These are phyloP conservation scores for Whalleya microplaca DNA, from an alignment of 2,329 filamentous ascomycete genomes.

Conservation along the genomic window DNA sequence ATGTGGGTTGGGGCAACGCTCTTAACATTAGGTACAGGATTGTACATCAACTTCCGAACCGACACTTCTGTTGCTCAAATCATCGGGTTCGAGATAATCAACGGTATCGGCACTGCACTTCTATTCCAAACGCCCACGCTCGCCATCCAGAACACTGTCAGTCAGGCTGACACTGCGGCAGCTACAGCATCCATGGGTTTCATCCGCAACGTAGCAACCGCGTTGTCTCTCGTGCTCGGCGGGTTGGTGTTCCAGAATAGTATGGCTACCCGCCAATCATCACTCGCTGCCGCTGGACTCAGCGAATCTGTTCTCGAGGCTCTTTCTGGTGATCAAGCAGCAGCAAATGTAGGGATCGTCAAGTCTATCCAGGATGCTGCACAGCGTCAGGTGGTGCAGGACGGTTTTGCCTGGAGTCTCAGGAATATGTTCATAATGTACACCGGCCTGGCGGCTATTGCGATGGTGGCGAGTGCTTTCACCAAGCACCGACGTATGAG, in stretches of 20 bases:
- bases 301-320: constrained; percentile 34
- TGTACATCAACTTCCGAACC: constrained; percentile 37
- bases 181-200: constrained; percentile 56
- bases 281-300: constrained; percentile 28
- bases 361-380: constrained; percentile 40
- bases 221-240: constrained; percentile 54
- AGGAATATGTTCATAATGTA: constrained; percentile 54
- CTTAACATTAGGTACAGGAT: constrained; percentile 38
- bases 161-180: constrained; percentile 52
- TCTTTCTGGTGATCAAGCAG: constrained; percentile 46
- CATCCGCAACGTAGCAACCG: constrained; percentile 50
- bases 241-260: constrained; percentile 49
- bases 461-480: constrained; percentile 47
- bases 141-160: constrained; percentile 50
- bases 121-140: constrained; percentile 46
- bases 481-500: constrained; percentile 49
- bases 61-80: constrained; percentile 37
- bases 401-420: constrained; percentile 53
- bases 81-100: constrained; percentile 48
- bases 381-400: constrained; percentile 45
- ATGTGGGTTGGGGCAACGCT: constrained; percentile 44
- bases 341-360: constrained; percentile 50
- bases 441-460: constrained; percentile 44
- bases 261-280: constrained; percentile 19
- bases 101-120: constrained; percentile 43